Conservation (phyloP, 306 rosid species). For the Ziziphus jujuba region DNA sequence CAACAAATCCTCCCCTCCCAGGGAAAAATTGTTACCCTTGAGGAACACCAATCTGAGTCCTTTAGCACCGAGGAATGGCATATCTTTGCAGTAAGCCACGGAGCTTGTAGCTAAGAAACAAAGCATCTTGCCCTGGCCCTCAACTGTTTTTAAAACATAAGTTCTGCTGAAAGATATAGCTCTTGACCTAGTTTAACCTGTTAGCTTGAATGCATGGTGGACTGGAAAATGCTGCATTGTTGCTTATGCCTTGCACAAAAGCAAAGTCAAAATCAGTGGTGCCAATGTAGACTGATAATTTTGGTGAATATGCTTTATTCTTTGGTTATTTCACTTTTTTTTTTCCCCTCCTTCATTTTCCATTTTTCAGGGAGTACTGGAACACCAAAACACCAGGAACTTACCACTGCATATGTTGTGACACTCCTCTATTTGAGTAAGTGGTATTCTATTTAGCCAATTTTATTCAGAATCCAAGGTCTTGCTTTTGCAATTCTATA, state of each 20-base stretch:
- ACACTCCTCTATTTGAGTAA: slow-evolving; percentile 87
- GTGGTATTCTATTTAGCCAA: slow-evolving; percentile 21
- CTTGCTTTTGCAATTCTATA: not conserved
- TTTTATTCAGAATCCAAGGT: not conserved
- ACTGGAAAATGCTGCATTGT: not conserved
- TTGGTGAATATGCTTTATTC: not conserved
- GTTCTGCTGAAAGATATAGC: not conserved
- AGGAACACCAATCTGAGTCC: too few species aligned
- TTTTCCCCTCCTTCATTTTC: not conserved
- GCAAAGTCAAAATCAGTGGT: not conserved
- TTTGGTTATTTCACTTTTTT: not conserved
- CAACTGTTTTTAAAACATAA: not conserved
- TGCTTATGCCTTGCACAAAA: slow-evolving; percentile 1
- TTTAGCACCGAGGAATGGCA: too few species aligned
- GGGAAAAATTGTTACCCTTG: too few species aligned
- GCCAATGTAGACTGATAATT: not conserved
- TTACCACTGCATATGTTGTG: slow-evolving; percentile 87
- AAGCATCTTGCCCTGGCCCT: not conserved
- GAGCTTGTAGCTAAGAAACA: too few species aligned
- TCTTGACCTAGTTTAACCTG: too few species aligned
- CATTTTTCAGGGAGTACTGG: slow-evolving; percentile 84
- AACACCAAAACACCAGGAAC: slow-evolving; percentile 74
- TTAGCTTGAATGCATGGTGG: slow-evolving; percentile 1
- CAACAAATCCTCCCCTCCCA: too few species aligned
- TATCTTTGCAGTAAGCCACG: too few species aligned